Evolutionary conservation across 2,329 filamentous ascomycete species (phyloP).

Genomic region (Niveomyces coronatus): DNA sequence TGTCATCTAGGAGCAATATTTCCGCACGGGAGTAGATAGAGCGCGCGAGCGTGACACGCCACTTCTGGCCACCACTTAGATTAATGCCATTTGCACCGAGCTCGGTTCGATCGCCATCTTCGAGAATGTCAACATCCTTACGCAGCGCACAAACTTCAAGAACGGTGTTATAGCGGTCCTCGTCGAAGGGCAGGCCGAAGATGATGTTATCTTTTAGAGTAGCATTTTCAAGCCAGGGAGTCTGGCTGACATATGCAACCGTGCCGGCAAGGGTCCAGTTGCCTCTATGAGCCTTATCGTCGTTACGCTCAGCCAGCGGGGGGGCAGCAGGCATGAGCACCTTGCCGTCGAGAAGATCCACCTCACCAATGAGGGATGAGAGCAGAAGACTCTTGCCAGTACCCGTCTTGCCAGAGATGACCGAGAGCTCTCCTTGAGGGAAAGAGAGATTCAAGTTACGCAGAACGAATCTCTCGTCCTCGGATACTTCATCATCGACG

Average conservation of each 20-base stretch:
- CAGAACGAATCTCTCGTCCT: slow-evolving; percentile 53
- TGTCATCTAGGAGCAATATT: slow-evolving; percentile 70
- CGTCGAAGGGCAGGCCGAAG: slow-evolving; percentile 62
- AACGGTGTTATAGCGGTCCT: slow-evolving; percentile 60
- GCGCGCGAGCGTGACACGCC: slow-evolving; percentile 70
- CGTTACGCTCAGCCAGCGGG: slow-evolving; percentile 43
- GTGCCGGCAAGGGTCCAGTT: slow-evolving; percentile 62
- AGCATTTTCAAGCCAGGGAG: slow-evolving; percentile 78
- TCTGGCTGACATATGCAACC: slow-evolving; percentile 68
- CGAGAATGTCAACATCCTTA: slow-evolving; percentile 66
- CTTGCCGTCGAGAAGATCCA: slow-evolving; percentile 54
- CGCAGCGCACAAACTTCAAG: slow-evolving; percentile 62
- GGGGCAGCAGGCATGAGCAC: slow-evolving; percentile 46
- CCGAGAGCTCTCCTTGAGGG: slow-evolving; percentile 56
- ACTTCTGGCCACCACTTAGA: slow-evolving; percentile 73
- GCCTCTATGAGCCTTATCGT: slow-evolving; percentile 48
- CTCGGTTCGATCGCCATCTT: slow-evolving; percentile 68
- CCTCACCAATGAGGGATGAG: slow-evolving; percentile 64
- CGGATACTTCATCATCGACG: slow-evolving; percentile 47
- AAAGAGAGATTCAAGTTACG: slow-evolving; percentile 56
- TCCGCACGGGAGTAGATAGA: slow-evolving; percentile 71
- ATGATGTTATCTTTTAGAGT: slow-evolving; percentile 69
- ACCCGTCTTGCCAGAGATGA: slow-evolving; percentile 69
- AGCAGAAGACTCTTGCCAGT: slow-evolving; percentile 69
- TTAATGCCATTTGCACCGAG: slow-evolving; percentile 81